Base-by-base conservation (phyloP, 257 asterid genomes). In the Capsicum rhomboideum region DNA sequence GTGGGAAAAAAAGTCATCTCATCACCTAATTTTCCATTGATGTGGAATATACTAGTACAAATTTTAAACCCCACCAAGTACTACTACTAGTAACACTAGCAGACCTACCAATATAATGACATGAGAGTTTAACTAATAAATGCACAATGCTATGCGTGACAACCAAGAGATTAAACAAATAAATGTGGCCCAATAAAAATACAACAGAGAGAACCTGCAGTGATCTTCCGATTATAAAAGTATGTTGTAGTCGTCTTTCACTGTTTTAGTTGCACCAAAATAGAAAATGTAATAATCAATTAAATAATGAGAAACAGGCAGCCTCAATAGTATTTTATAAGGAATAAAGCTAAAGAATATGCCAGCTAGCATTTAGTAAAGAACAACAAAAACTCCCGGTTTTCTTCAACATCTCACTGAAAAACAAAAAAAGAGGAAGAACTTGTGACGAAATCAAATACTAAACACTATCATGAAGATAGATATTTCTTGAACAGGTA, bases 1-100 rank as follows among this genome's bases (percentile, higher is more conserved):
- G 78, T 75, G 71, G 9, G n/a, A n/a, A 42, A 53, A 78, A 75
- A 90, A 90, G 89, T 91, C 87, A 84, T 26, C 37, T 56, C 23
- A 71, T 52, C 83, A 84, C 88, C 89, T 69, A 7, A 71, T 21
- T 46, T 61, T 50, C 52, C 78, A 77, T 11, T 79, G 68, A 79
- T 89, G 88, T 87, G 85, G 89, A 92, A 79, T 44, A 58, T 21
- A 44, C 8, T 66, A 72, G 64, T 28, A 85, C 50, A 71, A 20
- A 59, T 67, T 63, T 86, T 85, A 56, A 82, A 78, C 77, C 86
- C 91, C 92, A 87, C 89, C 64, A 54, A 49, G 53, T 10, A 80
- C 84, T 42, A 72, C 72, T 42, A 31, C n/a, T 55, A 29, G 44
- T 69, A 72, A 72, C 21, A 21, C 79, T 44, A 31, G 12, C 77